These are phyloP conservation scores for Podila epicladia DNA, from an alignment of 192 early-diverging fungal genomes.

Conservation along the genomic window DNA sequence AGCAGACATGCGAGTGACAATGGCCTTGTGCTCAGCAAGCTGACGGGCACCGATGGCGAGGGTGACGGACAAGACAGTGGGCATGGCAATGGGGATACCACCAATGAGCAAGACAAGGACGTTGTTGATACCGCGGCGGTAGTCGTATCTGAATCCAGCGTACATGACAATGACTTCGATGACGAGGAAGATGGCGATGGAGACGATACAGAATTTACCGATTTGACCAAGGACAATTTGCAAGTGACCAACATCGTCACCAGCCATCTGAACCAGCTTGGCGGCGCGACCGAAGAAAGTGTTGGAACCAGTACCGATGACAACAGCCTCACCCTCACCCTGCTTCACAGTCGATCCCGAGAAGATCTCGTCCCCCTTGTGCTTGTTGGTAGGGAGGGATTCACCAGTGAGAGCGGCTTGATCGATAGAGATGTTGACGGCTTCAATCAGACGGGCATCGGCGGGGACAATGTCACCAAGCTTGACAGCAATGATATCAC, in stretches of 20 bases:
- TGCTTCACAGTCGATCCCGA: constrained; percentile 85
- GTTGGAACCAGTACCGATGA: constrained; percentile 84
- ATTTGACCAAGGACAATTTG: constrained; percentile 79
- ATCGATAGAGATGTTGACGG: constrained; percentile 68
- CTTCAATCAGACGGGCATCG: constrained; percentile 82
- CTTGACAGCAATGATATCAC: constrained; percentile 88
- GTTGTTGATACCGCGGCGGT: constrained; percentile 84
- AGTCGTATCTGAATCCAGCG: constrained; percentile 71
- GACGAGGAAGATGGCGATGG: constrained; percentile 78
- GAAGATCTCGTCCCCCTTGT: constrained; percentile 76
- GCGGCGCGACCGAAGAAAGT: constrained; percentile 88
- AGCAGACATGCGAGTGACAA: constrained; percentile 83
- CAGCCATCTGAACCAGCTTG: constrained; percentile 75
- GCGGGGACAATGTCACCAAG: constrained; percentile 92
- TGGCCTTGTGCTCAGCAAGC: constrained; percentile 84
- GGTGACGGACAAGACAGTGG: constrained; percentile 78
- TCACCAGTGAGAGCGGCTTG: constrained; percentile 81
- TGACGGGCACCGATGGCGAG: constrained; percentile 85
- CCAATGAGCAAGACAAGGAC: constrained; percentile 81
- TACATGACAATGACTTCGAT: constrained; percentile 78
- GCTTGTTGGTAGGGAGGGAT: constrained; percentile 75
- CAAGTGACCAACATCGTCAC: constrained; percentile 80
- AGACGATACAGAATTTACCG: constrained; percentile 80
- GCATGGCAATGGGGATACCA: constrained; percentile 87
- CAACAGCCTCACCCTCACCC: constrained; percentile 80